These are phyloP conservation scores for Botrytis hyacinthi DNA, from an alignment of 2,329 filamentous ascomycete genomes.

Conservation along the genomic window DNA sequence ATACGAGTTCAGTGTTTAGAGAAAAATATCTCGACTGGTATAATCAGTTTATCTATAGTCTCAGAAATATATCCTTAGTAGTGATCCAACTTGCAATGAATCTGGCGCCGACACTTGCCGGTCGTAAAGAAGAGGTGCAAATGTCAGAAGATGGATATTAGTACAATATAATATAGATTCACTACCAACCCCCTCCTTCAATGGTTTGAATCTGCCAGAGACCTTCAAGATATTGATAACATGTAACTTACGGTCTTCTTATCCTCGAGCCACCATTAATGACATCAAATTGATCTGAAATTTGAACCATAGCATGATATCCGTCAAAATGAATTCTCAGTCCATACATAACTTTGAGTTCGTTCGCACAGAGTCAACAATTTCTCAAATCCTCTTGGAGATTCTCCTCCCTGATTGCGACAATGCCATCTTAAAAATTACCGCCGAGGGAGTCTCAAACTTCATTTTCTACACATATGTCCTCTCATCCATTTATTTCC, in stretches of 20 bases:
- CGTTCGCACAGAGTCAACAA: background rate
- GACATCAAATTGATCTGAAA: background rate
- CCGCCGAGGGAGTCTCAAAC: background rate
- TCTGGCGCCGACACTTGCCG: background rate
- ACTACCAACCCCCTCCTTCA: background rate
- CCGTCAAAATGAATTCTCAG: background rate
- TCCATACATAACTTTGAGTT: background rate
- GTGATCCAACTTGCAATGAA: background rate
- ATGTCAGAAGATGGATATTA: background rate
- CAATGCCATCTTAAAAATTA: background rate
- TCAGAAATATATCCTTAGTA: too few relatives aligned
- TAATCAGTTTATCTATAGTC: rapidly evolving
- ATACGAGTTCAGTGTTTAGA: too few relatives aligned
- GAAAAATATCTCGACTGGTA: too few relatives aligned
- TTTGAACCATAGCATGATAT: background rate
- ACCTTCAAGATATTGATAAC: background rate
- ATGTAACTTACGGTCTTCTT: background rate
- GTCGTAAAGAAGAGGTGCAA: background rate
- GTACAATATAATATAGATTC: background rate
- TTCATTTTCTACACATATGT: background rate
- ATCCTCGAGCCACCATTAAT: background rate
- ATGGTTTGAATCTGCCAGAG: background rate
- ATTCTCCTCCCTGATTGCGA: background rate
- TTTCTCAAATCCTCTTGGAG: background rate
- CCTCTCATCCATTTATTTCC: background rate